Base-by-base conservation (phyloP, 2,329 filamentous ascomycete species). In the Neofusicoccum parvum region DNA sequence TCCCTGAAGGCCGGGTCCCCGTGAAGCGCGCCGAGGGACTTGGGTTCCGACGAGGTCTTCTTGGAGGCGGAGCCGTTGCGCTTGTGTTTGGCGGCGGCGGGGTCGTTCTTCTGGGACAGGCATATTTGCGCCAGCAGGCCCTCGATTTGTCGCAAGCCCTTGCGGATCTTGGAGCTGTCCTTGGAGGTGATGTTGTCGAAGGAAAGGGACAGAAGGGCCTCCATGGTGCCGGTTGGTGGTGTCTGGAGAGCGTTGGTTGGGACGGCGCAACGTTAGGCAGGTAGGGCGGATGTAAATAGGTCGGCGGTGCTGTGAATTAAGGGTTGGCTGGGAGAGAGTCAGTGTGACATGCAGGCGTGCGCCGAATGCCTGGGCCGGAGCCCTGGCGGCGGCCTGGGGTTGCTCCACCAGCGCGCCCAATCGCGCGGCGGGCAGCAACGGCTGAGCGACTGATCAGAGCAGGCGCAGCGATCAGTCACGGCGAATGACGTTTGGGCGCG, bases 141-240 rank as follows among this genome's bases (percentile, higher is more conserved):
- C 80, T 98, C 94, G 69, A 98, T 92, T 81, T 97, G 94, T 70
- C 92, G 90, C 70, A 98, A 82, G 60, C 94, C 95, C 81, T 97
- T 98, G 72, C 92, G 90, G 75, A 98, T 91, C 81, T 97, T 97
- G 76, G 86, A 85, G 66, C 89, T 89, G 73, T 97, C 93, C 78
- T 94, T 94, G 56, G 94, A 97, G 67, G 94, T 96, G 70, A 97
- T 90, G 80, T 96, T 96, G 82, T 97, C 94, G 80, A 98, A 98
- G 67, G 94, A 93, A 76, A 96, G 88, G 50, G 92, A 96, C 65
- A 98, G 85, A 34, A 98, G 86, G 62, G 91, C 88, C 82, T 98
- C 95, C 95, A 98, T 98, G 62, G 71, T 68, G 70, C 67, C 14
- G 48, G 56, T 20, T 14, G 54, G 49, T 48, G 62, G 17, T 27